Evolutionary conservation across 768 basidiomycete genomes (phyloP).

Genomic region (Mycena galericulata): DNA sequence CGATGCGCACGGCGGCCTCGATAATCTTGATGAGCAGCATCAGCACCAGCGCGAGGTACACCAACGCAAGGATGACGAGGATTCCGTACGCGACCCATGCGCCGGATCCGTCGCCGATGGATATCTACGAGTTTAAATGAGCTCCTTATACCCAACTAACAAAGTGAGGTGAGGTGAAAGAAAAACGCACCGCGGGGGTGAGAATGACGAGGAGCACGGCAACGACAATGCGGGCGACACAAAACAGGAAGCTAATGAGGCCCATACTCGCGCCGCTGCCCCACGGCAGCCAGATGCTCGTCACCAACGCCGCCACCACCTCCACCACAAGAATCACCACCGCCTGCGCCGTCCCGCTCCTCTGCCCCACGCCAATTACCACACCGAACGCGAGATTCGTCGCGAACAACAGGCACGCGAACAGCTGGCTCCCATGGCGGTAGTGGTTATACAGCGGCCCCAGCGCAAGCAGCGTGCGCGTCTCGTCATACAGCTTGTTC

Average conservation of each 20-base stretch:
- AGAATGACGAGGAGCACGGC: constrained; percentile 93
- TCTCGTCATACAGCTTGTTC: constrained; percentile 95
- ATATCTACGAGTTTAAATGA: constrained; percentile 67
- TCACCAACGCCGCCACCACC: constrained; percentile 86
- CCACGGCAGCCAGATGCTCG: constrained; percentile 97
- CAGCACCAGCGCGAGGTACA: constrained; percentile 84
- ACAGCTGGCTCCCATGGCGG: constrained; percentile 90
- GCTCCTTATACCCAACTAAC: constrained; percentile 10
- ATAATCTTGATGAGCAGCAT: constrained; percentile 89
- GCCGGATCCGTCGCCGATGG: constrained; percentile 81
- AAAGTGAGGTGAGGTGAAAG: no score
- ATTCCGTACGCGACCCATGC: constrained; percentile 97
- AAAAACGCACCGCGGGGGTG: constrained; percentile 79
- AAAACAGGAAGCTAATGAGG: constrained; percentile 92
- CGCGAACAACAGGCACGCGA: constrained; percentile 83
- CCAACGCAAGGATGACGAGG: constrained; percentile 82
- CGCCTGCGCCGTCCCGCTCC: constrained; percentile 91
- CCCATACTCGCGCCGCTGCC: constrained; percentile 98
- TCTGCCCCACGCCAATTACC: constrained; percentile 90
- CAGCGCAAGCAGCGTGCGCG: constrained; percentile 87
- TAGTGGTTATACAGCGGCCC: constrained; percentile 97
- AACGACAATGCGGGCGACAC: constrained; percentile 89
- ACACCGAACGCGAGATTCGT: constrained; percentile 87
- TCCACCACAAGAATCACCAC: constrained; percentile 92
- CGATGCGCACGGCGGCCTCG: constrained; percentile 84